Evolutionary conservation across 176 grass and related monocot species (phyloP).

Genomic region (Phoenix roebelenii): DNA sequence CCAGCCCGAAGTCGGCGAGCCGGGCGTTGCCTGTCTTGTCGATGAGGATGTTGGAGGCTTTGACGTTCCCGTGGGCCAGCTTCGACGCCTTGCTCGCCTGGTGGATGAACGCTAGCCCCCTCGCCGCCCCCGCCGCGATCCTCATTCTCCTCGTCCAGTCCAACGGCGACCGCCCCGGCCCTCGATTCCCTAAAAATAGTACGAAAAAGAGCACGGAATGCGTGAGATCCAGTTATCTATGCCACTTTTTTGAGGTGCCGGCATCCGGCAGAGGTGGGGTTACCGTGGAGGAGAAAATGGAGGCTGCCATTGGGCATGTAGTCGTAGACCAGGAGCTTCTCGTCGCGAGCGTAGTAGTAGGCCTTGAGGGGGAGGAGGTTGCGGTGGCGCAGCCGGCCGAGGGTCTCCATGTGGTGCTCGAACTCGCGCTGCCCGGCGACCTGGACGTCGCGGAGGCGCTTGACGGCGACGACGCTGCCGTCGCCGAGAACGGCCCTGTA

Average conservation of each 20-base stretch:
- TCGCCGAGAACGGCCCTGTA: slow-evolving; percentile 91
- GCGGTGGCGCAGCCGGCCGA: slow-evolving; percentile 59
- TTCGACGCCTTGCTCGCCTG: slow-evolving; percentile 52
- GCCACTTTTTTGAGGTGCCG: too few relatives aligned
- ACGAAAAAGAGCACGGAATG: too few relatives aligned
- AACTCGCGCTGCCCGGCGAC: slow-evolving; percentile 62
- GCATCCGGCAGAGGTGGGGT: background rate
- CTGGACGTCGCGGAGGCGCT: slow-evolving; percentile 62
- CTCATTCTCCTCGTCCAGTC: slow-evolving; percentile 67
- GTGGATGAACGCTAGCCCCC: slow-evolving; percentile 80
- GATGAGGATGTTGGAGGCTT: slow-evolving; percentile 76
- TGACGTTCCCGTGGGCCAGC: slow-evolving; percentile 85
- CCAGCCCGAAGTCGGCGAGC: slow-evolving; percentile 73
- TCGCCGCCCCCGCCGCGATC: slow-evolving; percentile 51
- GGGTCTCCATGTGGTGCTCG: slow-evolving; percentile 77
- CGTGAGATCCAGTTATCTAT: too few relatives aligned
- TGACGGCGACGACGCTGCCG: slow-evolving; percentile 69
- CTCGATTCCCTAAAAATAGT: slow-evolving; percentile 50
- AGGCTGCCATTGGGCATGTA: slow-evolving; percentile 96
- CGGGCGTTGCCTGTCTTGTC: slow-evolving; percentile 48
- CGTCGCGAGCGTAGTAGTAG: slow-evolving; percentile 91
- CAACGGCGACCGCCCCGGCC: slow-evolving; percentile 64
- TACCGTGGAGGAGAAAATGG: slow-evolving; percentile 77
- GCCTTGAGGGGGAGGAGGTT: slow-evolving; percentile 68
- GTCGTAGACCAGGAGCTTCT: slow-evolving; percentile 97